phyloP scores from a whole-genome alignment of 345 rosid species.

The Kandelia obovata region DNA sequence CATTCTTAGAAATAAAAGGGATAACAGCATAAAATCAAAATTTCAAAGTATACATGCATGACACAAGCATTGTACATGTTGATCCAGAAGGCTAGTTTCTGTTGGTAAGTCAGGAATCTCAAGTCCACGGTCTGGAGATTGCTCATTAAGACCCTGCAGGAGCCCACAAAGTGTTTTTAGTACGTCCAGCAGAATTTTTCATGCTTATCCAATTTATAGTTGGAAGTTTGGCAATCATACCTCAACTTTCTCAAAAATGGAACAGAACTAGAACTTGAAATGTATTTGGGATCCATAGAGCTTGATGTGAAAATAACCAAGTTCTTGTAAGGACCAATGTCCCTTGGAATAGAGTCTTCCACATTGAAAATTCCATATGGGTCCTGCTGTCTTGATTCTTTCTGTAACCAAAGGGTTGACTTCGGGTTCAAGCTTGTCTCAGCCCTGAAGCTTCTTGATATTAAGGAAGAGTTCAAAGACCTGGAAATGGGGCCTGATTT shows the following conservation, averaged over 20 bases:
- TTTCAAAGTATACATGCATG: slow-evolving; percentile 69
- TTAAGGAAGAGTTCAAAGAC: slow-evolving; percentile 46
- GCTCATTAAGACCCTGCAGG: slow-evolving; percentile 64
- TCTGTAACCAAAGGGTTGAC: slow-evolving; percentile 39
- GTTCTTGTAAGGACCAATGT: slow-evolving; percentile 88
- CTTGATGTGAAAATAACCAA: slow-evolving; percentile 70
- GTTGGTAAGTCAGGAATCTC: slow-evolving; percentile 57
- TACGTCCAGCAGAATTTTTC: neutral
- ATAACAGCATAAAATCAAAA: neutral
- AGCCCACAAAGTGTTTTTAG: neutral
- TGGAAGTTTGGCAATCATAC: slow-evolving; percentile 31
- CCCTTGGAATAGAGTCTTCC: slow-evolving; percentile 81
- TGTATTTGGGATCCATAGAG: slow-evolving; percentile 83
- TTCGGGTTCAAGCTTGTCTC: slow-evolving; percentile 51
- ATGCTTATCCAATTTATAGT: neutral
- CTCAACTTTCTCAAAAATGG: slow-evolving; percentile 71
- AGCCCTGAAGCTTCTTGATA: slow-evolving; percentile 73
- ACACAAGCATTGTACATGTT: slow-evolving; percentile 97
- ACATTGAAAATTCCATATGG: slow-evolving; percentile 75
- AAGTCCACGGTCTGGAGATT: slow-evolving; percentile 71
- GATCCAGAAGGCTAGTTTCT: slow-evolving; percentile 97
- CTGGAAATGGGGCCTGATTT: slow-evolving; percentile 66
- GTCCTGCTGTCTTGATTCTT: slow-evolving; percentile 82
- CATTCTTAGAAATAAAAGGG: neutral
- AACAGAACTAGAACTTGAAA: slow-evolving; percentile 70